Conservation (phyloP, 768 basidiomycete genomes). For the Clitopilus hobsonii region DNA sequence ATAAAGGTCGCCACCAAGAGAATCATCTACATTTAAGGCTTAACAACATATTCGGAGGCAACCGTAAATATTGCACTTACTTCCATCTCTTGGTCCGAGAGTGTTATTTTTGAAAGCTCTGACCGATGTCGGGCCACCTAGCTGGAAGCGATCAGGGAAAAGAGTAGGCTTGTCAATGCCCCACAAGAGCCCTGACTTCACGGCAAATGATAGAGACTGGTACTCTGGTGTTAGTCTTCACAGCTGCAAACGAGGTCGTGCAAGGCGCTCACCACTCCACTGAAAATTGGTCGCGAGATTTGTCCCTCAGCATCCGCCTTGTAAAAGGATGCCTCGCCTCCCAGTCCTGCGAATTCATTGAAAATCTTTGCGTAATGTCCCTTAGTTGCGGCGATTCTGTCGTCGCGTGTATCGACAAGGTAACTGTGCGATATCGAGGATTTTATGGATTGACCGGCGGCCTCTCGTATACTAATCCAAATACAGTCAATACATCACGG, state of each 20-base stretch:
- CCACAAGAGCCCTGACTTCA: constrained; percentile 66
- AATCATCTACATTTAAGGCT: constrained; percentile 52
- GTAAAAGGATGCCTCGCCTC: constrained; percentile 74
- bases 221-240: no score
- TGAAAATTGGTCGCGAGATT: constrained; percentile 50
- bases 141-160: constrained; percentile 85
- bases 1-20: constrained; percentile 76
- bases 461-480: constrained; percentile 65
- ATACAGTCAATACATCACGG: constrained; percentile 1
- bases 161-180: constrained; percentile 49
- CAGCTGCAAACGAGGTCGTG: not conserved
- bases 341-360: constrained; percentile 74
- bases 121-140: constrained; percentile 87
- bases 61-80: constrained; percentile 39
- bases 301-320: constrained; percentile 69
- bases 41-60: not conserved
- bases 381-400: constrained; percentile 53
- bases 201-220: constrained; percentile 76
- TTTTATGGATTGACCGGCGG: constrained; percentile 78
- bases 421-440: constrained; percentile 80
- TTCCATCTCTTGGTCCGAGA: constrained; percentile 72
- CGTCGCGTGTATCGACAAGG: constrained; percentile 72
- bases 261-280: constrained; percentile 43
- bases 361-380: constrained; percentile 61
- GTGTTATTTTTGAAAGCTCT: constrained; percentile 72